A percentile compares a stretch with the other conserved stretches of the same genome.
Evolutionary conservation across 306 rosid species (phyloP).

Genomic region (Pyrus pyrifolia): DNA sequence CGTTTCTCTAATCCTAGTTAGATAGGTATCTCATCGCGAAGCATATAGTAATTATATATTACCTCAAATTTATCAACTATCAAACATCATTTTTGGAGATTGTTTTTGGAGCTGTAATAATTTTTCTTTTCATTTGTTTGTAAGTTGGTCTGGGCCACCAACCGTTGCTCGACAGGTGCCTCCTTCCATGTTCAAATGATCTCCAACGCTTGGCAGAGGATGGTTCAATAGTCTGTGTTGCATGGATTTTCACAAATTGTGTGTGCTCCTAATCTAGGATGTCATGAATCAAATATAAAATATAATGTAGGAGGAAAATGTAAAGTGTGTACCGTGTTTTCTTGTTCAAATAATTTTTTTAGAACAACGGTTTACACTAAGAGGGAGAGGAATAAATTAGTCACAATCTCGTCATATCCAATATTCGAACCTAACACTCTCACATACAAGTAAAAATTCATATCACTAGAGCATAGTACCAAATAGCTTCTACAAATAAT

Average conservation of each 20-base stretch:
- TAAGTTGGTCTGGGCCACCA: slow-evolving; percentile 12
- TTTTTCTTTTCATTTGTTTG: not conserved
- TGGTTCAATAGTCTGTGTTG: not conserved
- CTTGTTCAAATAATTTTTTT: not conserved
- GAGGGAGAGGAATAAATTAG: too few species aligned
- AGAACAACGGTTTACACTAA: too few species aligned
- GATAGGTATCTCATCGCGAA: not conserved
- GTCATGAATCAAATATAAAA: not conserved
- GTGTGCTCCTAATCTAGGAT: not conserved
- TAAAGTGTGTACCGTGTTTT: not conserved
- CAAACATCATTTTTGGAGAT: not conserved
- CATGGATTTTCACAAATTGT: not conserved
- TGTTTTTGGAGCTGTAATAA: not conserved
- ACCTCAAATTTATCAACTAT: not conserved
- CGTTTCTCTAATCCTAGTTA: not conserved
- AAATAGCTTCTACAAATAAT: too few species aligned
- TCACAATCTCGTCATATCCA: too few species aligned
- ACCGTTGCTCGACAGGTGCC: slow-evolving; percentile 4
- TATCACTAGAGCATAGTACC: too few species aligned
- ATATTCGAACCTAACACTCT: too few species aligned
- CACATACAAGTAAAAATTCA: too few species aligned
- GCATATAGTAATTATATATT: not conserved
- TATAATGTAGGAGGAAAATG: too few species aligned
- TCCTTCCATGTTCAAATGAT: slow-evolving; percentile 10
- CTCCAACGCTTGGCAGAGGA: not conserved